These are phyloP conservation scores for Gossypium raimondii DNA, from an alignment of 345 rosid species.

Conservation along the genomic window DNA sequence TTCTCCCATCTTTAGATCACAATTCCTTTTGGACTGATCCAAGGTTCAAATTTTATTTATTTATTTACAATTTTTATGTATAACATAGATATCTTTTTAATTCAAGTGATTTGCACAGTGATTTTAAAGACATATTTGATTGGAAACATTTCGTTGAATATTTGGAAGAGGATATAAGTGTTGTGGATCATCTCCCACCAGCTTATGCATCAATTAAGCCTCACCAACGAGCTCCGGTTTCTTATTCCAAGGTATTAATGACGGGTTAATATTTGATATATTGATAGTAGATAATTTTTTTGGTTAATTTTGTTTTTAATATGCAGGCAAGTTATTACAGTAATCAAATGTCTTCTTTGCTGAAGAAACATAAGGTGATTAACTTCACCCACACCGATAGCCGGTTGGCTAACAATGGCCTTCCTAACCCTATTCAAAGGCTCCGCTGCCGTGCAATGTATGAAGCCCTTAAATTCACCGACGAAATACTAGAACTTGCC, in stretches of 20 bases:
- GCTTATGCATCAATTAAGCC: conserved; percentile 36
- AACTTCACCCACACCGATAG: conserved; percentile 57
- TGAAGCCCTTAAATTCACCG: conserved; percentile 50
- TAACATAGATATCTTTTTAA: background rate
- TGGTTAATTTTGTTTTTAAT: background rate
- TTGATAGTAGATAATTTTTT: no score
- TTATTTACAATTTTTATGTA: no score
- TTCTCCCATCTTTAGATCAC: conserved; percentile 67
- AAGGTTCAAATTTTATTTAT: conserved; percentile 32
- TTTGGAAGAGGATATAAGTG: conserved; percentile 46
- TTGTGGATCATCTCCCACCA: conserved; percentile 50
- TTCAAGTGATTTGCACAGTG: conserved; percentile 27
- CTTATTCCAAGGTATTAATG: conserved; percentile 58
- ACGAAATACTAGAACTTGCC: conserved; percentile 45
- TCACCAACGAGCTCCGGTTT: conserved; percentile 44
- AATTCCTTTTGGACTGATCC: conserved; percentile 75
- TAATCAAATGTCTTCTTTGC: conserved; percentile 30
- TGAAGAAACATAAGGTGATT: conserved; percentile 49
- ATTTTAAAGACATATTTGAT: conserved; percentile 66
- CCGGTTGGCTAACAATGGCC: conserved; percentile 61
- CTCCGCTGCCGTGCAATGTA: conserved; percentile 71
- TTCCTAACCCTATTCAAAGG: conserved; percentile 47
- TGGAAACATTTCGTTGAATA: conserved; percentile 56
- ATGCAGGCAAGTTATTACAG: conserved; percentile 53
- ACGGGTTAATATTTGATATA: no score